Evolutionary conservation across 2,329 filamentous ascomycete genomes (phyloP), one percentile per base, ranked within the genome.

Genomic region (Tolypocladium nubicola): DNA sequence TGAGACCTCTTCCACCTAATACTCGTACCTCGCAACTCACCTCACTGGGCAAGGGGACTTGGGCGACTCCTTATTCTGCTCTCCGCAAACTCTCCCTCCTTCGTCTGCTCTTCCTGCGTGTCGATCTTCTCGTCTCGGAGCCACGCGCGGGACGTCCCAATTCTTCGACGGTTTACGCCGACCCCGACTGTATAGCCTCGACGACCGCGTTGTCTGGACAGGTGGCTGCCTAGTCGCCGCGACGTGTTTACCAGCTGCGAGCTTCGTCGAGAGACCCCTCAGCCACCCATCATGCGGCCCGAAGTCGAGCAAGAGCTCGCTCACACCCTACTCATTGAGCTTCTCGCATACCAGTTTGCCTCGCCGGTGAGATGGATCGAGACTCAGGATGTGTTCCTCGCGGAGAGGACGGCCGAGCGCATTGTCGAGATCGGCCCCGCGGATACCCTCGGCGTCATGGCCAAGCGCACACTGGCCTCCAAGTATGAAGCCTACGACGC

Each of bases 281-380:
- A 56, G 58, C 61, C 52, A 38, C 23, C 68, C 78, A 87, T 68
- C 67, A 97, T 97, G 93, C 90, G 90, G 81, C 94, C 94, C 75
- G 94, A 99, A 84, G 82, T 97, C 75, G 93, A 99, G 86, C 94
- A 99, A 78, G 94, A 99, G 81, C 89, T 99, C 75, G 89, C 94
- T 71, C 93, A 99, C 77, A 97, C 93, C 65, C 85, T 99, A 76
- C 89, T 99, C 72, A 90, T 99, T 64, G 94, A 99, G 86, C 89
- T 99, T 63, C 86, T 99, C 66, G 94, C 94, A 79, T 99, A 97
- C 77, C 94, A 99, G 74, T 99, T 99, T 75, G 94, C 94, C 68
- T 97, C 93, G 56, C 94, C 94, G 54, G 94, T 99, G 67, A 87
- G 94, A 86, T 99, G 94, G 94, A 99, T 99, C 75, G 94, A 99